Evolutionary conservation across 139 green algal genomes (phyloP).

Genomic region (Medakamo hakoo): DNA sequence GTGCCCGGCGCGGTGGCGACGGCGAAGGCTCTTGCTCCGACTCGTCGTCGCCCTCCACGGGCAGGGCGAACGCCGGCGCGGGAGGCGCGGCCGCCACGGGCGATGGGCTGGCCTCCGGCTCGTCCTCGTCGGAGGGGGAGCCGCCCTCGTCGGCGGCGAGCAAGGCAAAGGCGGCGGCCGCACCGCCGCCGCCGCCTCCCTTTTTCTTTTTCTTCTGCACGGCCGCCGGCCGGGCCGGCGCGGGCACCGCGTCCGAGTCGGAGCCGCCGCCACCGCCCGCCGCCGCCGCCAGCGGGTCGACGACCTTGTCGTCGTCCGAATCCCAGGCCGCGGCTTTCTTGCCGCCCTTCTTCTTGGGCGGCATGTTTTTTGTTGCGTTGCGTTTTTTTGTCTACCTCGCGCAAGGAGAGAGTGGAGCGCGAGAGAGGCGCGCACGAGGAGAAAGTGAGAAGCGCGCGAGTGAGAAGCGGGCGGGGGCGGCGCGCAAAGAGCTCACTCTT

Average conservation of each 20-base stretch:
- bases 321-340: constrained; percentile 32
- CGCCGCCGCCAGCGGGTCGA: constrained; percentile 3
- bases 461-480: neutral
- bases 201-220: constrained; percentile 23
- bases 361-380: constrained; percentile 25
- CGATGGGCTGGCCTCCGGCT: too few relatives aligned
- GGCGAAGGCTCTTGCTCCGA: constrained; percentile 16
- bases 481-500: neutral
- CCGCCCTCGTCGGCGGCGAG: too few relatives aligned
- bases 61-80: constrained; percentile 27
- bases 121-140: too few relatives aligned
- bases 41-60: constrained; percentile 23
- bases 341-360: constrained; percentile 42
- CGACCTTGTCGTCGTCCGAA: constrained; percentile 34
- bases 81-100: too few relatives aligned
- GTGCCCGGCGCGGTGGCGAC: constrained; percentile 7
- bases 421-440: neutral
- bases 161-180: too few relatives aligned
- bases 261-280: constrained; percentile 1
- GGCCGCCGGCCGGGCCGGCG: neutral
- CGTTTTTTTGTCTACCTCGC: too few relatives aligned
- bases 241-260: constrained; percentile 31
- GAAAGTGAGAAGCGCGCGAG: neutral
- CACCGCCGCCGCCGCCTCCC: constrained; percentile 1
- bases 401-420: too few relatives aligned